phyloP scores from a whole-genome alignment of 352 stramenopile genomes.

The Pythium coloratum region DNA sequence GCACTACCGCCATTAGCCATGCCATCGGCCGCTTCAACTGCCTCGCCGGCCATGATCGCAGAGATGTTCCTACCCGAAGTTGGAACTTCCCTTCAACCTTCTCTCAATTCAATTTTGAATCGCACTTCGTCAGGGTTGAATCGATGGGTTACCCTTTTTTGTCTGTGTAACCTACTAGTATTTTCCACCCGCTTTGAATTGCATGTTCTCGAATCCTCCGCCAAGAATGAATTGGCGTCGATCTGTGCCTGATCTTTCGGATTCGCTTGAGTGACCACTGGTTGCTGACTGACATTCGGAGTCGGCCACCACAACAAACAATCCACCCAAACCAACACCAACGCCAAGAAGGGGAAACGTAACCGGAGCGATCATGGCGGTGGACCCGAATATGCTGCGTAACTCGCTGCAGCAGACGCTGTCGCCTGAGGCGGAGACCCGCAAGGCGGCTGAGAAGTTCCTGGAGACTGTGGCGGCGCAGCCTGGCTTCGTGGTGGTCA shows the following conservation, averaged over 20 bases:
- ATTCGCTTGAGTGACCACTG: conserved; percentile 24
- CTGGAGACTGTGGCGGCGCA: conserved; percentile 58
- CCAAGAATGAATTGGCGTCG: conserved; percentile 8
- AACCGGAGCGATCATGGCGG: conserved; percentile 38
- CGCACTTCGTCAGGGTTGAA: background rate
- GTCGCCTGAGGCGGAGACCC: conserved; percentile 66
- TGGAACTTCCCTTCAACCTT: conserved; percentile 10
- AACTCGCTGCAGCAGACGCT: conserved; percentile 78
- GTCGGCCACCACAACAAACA: background rate
- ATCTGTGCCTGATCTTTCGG: conserved; percentile 10
- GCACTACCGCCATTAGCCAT: background rate
- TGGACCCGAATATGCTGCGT: conserved; percentile 68
- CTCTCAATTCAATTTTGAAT: conserved; percentile 11
- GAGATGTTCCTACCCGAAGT: background rate
- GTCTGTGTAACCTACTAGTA: background rate
- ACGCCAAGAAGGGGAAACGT: conserved; percentile 11
- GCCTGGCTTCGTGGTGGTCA: conserved; percentile 67
- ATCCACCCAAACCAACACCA: conserved; percentile 7
- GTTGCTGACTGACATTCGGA: background rate
- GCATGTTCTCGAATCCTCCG: conserved; percentile 5
- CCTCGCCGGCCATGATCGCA: conserved; percentile 6
- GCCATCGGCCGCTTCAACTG: background rate
- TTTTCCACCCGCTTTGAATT: conserved; percentile 8
- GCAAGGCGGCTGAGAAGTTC: conserved; percentile 70
- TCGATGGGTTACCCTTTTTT: background rate